Conservation (phyloP, 1,284 basidiomycete genomes). For the Anthracocystis panici-leucophaei region DNA sequence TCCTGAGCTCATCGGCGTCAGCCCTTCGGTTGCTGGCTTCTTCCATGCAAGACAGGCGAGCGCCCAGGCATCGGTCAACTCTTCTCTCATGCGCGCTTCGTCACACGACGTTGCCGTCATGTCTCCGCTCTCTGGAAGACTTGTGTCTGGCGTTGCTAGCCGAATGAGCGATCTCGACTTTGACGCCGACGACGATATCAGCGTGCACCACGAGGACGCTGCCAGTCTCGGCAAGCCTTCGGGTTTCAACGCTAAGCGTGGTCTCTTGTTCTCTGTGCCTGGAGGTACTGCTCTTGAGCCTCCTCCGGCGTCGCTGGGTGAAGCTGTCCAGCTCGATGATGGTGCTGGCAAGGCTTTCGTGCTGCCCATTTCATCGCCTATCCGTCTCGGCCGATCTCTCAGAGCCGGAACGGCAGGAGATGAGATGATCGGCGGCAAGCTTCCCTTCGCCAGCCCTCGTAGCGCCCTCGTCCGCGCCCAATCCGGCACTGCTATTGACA, state of each 20-base stretch:
- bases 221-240: conserved; percentile 21
- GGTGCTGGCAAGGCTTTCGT: conserved; percentile 23
- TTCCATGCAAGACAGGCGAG: conserved; percentile 45
- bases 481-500: conserved; percentile 30
- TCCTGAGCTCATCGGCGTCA: conserved; percentile 50
- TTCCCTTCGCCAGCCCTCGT: conserved; percentile 49
- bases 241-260: conserved; percentile 46
- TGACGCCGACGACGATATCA: conserved; percentile 43
- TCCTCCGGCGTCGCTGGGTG: conserved; percentile 45
- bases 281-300: conserved; percentile 36
- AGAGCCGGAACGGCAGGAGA: conserved; percentile 27
- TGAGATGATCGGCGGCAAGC: conserved; percentile 46
- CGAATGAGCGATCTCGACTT: conserved; percentile 52
- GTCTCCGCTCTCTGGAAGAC: conserved; percentile 50
- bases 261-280: conserved; percentile 45
- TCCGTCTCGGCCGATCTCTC: conserved; percentile 27
- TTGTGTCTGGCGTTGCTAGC: conserved; percentile 33
- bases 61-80: conserved; percentile 34
- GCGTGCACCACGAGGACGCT: conserved; percentile 26
- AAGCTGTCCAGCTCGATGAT: conserved; percentile 32
- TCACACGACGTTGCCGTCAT: conserved; percentile 45
- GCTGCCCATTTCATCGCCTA: conserved; percentile 29
- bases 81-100: conserved; percentile 43
- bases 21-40: conserved; percentile 46
- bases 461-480: conserved; percentile 53